Percentiles rank a stretch among this genome's conserved stretches.
Conservation (phyloP, 1,284 basidiomycete genomes). For the Abortiporus biennis region DNA sequence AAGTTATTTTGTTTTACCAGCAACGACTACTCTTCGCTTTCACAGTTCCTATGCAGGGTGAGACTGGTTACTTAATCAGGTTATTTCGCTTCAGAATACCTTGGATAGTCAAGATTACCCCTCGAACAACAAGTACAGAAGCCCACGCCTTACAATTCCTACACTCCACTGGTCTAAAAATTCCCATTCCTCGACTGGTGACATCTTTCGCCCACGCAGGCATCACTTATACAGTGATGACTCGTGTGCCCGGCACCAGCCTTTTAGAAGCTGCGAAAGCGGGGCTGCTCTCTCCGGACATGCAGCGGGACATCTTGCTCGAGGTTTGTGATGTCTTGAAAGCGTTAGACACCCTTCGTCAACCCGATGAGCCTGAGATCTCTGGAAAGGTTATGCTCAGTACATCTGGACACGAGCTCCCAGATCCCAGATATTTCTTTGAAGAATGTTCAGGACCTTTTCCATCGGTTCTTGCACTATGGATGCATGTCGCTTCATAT, state of each 20-base stretch:
- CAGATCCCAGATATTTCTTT: slow-evolving; percentile 13
- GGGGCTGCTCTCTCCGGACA: slow-evolving; percentile 1
- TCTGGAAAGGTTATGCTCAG: slow-evolving; percentile 19
- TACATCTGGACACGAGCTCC: slow-evolving; percentile 18
- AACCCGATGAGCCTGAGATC: slow-evolving; percentile 10
- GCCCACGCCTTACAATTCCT: slow-evolving; percentile 16
- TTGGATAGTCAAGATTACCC: slow-evolving; percentile 13
- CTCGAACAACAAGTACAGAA: slow-evolving; percentile 15
- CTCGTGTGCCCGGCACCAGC: slow-evolving; percentile 13
- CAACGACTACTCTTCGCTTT: too few species aligned
- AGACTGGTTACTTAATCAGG: too few species aligned
- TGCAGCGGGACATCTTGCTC: slow-evolving; percentile 7
- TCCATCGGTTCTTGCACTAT: slow-evolving; percentile 14
- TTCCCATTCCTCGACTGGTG: slow-evolving; percentile 18
- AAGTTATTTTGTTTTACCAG: too few species aligned
- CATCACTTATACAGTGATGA: slow-evolving; percentile 18
- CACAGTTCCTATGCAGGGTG: too few species aligned
- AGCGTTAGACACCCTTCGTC: slow-evolving; percentile 14
- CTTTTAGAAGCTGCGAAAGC: slow-evolving; percentile 5
- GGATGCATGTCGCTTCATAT: slow-evolving; percentile 8
- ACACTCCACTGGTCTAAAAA: slow-evolving; percentile 10
- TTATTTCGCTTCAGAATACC: slow-evolving; percentile 18
- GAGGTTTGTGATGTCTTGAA: slow-evolving; percentile 14
- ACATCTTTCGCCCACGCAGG: slow-evolving; percentile 12
- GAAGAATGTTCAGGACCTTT: slow-evolving; percentile 15